Conservation (phyloP, 768 basidiomycete genomes). For the Agrocybe praecox region DNA sequence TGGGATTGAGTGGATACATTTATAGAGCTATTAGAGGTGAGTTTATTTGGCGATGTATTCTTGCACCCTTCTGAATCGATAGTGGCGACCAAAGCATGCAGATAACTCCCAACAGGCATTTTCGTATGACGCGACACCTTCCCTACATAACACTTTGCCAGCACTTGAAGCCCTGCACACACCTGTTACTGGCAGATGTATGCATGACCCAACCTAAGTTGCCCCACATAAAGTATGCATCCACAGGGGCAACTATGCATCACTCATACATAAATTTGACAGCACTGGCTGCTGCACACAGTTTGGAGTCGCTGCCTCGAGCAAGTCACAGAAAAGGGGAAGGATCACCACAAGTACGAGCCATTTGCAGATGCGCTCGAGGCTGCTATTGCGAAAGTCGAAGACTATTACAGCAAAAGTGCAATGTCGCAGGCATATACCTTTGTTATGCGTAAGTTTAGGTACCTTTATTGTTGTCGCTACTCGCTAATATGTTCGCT, state of each 20-base stretch:
- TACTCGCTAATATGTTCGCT: neutral
- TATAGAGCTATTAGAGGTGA: conserved; percentile 9
- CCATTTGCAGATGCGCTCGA: conserved; percentile 18
- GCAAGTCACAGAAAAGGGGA: neutral
- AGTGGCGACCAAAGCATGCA: too few species aligned
- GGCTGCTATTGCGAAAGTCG: conserved; percentile 20
- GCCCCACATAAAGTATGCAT: too few species aligned
- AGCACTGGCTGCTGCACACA: too few species aligned
- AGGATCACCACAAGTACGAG: conserved; percentile 12
- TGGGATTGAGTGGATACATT: conserved; percentile 11
- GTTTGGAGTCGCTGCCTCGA: conserved; percentile 12
- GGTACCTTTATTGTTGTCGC: neutral
- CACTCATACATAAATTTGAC: too few species aligned
- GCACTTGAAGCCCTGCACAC: conserved; percentile 24
- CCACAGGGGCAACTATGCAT: too few species aligned
- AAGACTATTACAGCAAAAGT: conserved; percentile 27
- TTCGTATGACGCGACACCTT: conserved; percentile 13
- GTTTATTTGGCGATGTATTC: too few species aligned
- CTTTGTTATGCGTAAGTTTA: conserved; percentile 24
- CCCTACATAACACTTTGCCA: conserved; percentile 24
- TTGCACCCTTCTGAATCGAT: too few species aligned
- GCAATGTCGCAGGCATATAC: conserved; percentile 26
- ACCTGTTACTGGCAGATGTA: too few species aligned
- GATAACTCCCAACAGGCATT: conserved; percentile 19
- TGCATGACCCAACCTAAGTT: too few species aligned